These are phyloP conservation scores for Candida vartiovaarae DNA, from an alignment of 805 yeast species.

Conservation along the genomic window DNA sequence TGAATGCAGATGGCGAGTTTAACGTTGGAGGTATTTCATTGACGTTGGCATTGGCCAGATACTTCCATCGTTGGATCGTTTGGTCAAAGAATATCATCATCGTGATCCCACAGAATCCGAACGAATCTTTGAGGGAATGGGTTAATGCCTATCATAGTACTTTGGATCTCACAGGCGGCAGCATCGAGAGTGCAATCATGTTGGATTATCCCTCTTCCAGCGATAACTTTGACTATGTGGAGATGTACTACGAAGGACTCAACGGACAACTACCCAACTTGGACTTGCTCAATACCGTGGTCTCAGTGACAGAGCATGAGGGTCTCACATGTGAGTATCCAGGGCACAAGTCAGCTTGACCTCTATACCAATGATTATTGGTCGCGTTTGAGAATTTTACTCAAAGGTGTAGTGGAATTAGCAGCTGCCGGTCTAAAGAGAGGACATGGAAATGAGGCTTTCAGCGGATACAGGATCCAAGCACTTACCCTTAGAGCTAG, in stretches of 20 bases:
- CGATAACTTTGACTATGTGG: slow-evolving; percentile 70
- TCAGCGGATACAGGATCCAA: slow-evolving; percentile 95
- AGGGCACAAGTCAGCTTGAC: slow-evolving; percentile 43
- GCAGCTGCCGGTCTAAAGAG: slow-evolving; percentile 62
- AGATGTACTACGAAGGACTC: slow-evolving; percentile 75
- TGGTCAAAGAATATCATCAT: slow-evolving; percentile 94
- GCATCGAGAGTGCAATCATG: slow-evolving; percentile 84
- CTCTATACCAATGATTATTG: slow-evolving; percentile 41
- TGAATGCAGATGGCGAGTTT: slow-evolving; percentile 50
- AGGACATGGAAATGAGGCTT: slow-evolving; percentile 77
- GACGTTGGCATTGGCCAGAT: slow-evolving; percentile 66
- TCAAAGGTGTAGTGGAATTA: slow-evolving; percentile 60
- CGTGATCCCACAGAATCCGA: slow-evolving; percentile 71
- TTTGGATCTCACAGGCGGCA: slow-evolving; percentile 84
- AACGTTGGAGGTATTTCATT: slow-evolving; percentile 81
- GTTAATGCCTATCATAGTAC: slow-evolving; percentile 88
- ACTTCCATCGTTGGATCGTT: slow-evolving; percentile 77
- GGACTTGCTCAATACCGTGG: slow-evolving; percentile 80
- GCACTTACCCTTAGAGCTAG: slow-evolving; percentile 72
- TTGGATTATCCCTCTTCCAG: slow-evolving; percentile 62
- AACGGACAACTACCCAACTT: slow-evolving; percentile 95
- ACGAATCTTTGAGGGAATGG: slow-evolving; percentile 72
- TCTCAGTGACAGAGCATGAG: slow-evolving; percentile 69
- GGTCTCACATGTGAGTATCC: slow-evolving; percentile 63
- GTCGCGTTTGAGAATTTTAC: slow-evolving; percentile 50